Evolutionary conservation across 495 filamentous ascomycete species (phyloP).

Genomic region (Penicillium simplicissimum): DNA sequence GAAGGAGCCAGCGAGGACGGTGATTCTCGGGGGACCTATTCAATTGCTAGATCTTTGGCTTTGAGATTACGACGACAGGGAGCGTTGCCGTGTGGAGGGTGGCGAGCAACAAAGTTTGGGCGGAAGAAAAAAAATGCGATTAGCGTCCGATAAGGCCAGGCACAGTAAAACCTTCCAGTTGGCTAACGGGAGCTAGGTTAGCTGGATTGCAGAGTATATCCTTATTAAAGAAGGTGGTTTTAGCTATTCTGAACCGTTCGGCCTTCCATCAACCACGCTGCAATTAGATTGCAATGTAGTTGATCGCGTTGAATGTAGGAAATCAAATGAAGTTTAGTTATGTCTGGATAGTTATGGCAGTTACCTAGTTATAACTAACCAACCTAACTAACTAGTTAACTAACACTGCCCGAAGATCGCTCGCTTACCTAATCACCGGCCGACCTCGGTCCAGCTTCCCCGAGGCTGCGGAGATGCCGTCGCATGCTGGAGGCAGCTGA

Average conservation of each 20-base stretch:
- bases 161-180: slow-evolving; percentile 7
- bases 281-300: not conserved
- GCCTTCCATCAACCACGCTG: not conserved
- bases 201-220: not conserved
- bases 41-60: not conserved
- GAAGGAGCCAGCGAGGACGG: slow-evolving; percentile 57
- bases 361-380: too few relatives aligned
- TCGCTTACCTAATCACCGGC: slow-evolving; percentile 29
- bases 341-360: too few relatives aligned
- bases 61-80: not conserved
- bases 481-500: too few relatives aligned
- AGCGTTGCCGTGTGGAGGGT: not conserved
- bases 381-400: too few relatives aligned
- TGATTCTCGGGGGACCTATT: not conserved
- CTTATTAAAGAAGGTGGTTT: not conserved
- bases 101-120: slow-evolving; percentile 16
- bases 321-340: slow-evolving; percentile 18
- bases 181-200: not conserved
- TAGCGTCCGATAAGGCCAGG: slow-evolving; percentile 18
- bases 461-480: slow-evolving; percentile 20
- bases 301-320: not conserved
- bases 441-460: slow-evolving; percentile 26
- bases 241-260: not conserved
- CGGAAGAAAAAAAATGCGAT: slow-evolving; percentile 19
- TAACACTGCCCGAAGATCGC: too few relatives aligned